A percentile compares a stretch with the other conserved stretches of the same genome.
Evolutionary conservation across 2,329 filamentous ascomycete genomes (phyloP).

Genomic region (Sporothrix schenckii): DNA sequence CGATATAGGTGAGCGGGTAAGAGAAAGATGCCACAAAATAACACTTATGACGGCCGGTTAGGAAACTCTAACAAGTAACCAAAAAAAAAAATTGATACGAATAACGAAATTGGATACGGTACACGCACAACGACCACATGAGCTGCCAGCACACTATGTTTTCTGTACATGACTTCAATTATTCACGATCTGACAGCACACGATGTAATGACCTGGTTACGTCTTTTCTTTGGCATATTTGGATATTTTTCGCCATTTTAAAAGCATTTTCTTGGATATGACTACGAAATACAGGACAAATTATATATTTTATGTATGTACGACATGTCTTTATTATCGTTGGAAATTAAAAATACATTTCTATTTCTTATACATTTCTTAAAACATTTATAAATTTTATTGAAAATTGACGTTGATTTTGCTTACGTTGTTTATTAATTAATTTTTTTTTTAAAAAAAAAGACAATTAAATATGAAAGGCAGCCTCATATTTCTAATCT

Average conservation of each 20-base stretch:
- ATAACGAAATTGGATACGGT: conserved; percentile 5
- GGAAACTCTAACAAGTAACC: background rate
- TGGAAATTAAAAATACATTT: background rate
- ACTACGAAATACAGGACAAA: background rate
- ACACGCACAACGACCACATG: background rate
- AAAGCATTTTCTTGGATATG: background rate
- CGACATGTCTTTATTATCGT: background rate
- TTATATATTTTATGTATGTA: background rate
- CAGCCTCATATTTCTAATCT: too few relatives aligned
- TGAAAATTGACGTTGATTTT: too few relatives aligned
- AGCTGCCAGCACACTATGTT: background rate
- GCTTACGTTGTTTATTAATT: background rate
- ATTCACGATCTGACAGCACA: background rate
- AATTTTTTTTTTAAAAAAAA: background rate
- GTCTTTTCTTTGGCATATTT: background rate
- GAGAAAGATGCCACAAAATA: background rate
- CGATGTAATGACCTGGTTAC: conserved; percentile 20
- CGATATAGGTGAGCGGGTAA: conserved; percentile 22
- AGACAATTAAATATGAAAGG: background rate
- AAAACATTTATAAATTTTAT: background rate
- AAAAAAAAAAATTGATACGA: background rate
- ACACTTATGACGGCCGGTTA: background rate
- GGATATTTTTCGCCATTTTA: background rate
- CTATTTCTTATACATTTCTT: too few relatives aligned
- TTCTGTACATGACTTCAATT: background rate